Base-by-base conservation (phyloP, 306 rosid genomes). In the Heteromeles arbutifolia region DNA sequence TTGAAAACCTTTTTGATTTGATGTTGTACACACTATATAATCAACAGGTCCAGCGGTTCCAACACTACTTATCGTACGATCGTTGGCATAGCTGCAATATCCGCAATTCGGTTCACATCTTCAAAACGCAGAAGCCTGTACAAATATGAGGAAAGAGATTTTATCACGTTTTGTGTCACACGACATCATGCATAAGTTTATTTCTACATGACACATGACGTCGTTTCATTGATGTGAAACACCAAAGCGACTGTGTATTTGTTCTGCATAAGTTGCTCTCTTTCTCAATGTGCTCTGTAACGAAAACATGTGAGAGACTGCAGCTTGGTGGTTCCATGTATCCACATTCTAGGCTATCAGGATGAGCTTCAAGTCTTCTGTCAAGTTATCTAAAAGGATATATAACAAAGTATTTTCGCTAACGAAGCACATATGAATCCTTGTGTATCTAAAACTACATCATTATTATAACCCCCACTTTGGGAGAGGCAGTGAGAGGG, bases 371-470 rank as follows among this genome's bases (percentile, higher is more conserved):
- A 41, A 59, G 57, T 43, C 50, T 11, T 41, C 21, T 24, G 43
- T 17, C 56, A 75, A 34, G 53, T 65, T 50, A 32, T 37, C 39
- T 34, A 65, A 12, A 15, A 64, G 8, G n/a, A 52, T 52, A 65
- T 54, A 69, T 43, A 68, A 34, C 62, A 61, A 6, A 11, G 37
- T 21, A 6, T 53, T 69, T 22, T 24, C 70, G 24, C 68, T 31
- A 65, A 50, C 26, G 43, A 73, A 67, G 43, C 73, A 65, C 22
- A 34, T 25, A 24, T 45, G 70, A 71, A 41, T 57, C 65, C 61
- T 61, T 14, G 41, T 7, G 74, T 76, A 19, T 70, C 68, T 70
- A 65, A 31, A 56, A 65, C 76, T 21, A 76, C 18, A 25, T 31
- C 22, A 44, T 44, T 50, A 28, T 37, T 65, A 19, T 15, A 58